Evolutionary conservation across 2,329 filamentous ascomycete species (phyloP), one percentile per base, ranked within the genome.

Genomic region (Cladosporium halotolerans): DNA sequence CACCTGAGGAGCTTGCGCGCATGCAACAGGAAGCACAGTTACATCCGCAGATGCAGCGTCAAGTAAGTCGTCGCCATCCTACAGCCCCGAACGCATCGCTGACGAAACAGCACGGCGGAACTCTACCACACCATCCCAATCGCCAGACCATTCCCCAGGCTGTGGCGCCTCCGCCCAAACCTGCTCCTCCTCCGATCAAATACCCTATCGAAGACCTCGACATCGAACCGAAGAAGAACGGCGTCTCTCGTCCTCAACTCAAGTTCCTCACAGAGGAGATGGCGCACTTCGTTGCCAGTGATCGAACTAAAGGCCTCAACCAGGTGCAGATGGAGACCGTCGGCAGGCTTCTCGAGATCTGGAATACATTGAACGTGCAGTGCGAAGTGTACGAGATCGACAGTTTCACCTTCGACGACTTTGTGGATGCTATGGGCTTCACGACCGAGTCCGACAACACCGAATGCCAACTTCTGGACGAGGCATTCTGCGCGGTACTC

Each of bases 291-390:
- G 58, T 64, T 49, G 45, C 54, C 40, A 54, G 54, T 38, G 55
- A 60, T 42, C 74, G 76, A 50, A 76, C 79, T 31, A 59, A 64
- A 23, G 19, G 47, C 18, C 19, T 70, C 52, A 68, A 64, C 41
- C 81, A 84, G 38, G 83, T 97, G 51, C 74, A 84, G 16, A 93
- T 92, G 82, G 83, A 86, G 62, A 92, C 89, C 3, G 82, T 96
- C n/a, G 90, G 91, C 0, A 79, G 83, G 2, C 74, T 97, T 13
- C 73, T 99, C 19, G 92, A 96, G 71, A 89, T 88, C 0, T 99
- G 93, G 93, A 90, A 96, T 63, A 96, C 91, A 0, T 78, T 99
- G 33, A 99, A 96, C 64, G 92, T 99, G n/a, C 96, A 96, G 67
- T 95, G 90, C 66, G 89, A 96, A 64, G 86, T 96, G 14, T 95